These are phyloP conservation scores for Coemansia sp. DNA, from an alignment of 192 early-diverging fungal genomes.

Conservation along the genomic window DNA sequence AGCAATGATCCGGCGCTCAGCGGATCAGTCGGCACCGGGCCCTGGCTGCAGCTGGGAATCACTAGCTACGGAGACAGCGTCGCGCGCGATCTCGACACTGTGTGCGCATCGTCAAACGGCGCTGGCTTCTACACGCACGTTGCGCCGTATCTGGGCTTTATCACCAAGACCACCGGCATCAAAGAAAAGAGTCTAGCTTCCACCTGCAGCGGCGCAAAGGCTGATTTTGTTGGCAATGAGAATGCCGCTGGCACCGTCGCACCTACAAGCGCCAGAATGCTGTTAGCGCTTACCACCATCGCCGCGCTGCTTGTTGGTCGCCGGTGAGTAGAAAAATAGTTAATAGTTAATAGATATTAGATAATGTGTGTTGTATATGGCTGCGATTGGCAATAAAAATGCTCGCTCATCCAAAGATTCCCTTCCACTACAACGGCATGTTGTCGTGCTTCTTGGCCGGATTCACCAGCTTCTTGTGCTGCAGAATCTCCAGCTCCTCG, in stretches of 20 bases:
- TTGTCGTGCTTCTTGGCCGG: conserved; percentile 95
- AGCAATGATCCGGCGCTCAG: neutral
- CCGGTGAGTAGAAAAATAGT: too few relatives aligned
- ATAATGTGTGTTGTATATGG: too few relatives aligned
- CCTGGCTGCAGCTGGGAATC: conserved; percentile 50
- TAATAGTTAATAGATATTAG: too few relatives aligned
- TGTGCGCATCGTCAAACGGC: conserved; percentile 46
- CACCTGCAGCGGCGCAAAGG: conserved; percentile 31
- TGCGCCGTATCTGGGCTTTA: conserved; percentile 44
- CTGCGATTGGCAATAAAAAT: too few relatives aligned
- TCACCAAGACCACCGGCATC: conserved; percentile 42
- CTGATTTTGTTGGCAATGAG: conserved; percentile 12
- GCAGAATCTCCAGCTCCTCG: conserved; percentile 81
- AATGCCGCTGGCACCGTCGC: neutral
- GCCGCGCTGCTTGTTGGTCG: too few relatives aligned
- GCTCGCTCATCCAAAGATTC: neutral
- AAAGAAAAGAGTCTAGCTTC: conserved; percentile 17
- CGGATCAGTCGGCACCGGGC: conserved; percentile 16
- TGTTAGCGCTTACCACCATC: too few relatives aligned
- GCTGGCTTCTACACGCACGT: conserved; percentile 56
- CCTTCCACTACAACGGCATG: conserved; percentile 72
- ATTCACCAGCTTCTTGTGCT: conserved; percentile 71
- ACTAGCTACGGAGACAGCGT: conserved; percentile 56
- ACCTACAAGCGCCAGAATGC: neutral
- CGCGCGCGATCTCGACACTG: conserved; percentile 1